Base-by-base conservation (phyloP, 2,329 filamentous ascomycete genomes). In the Pleurostoma richardsiae region DNA sequence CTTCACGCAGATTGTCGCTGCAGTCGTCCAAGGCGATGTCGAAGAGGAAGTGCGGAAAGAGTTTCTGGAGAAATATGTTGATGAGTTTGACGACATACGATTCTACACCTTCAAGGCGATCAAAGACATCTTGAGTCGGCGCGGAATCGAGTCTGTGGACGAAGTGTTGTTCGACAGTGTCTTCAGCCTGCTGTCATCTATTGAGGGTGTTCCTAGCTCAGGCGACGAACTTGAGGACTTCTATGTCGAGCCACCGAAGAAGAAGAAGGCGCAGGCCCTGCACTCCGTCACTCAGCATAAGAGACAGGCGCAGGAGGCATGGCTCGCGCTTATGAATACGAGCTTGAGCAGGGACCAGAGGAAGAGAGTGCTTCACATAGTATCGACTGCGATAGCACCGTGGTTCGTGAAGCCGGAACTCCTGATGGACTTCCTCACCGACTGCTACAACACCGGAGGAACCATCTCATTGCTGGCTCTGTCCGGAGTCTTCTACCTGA, bases 351-450 rank as follows among this genome's bases (percentile, higher is more conserved):
- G 84, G 52, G 79, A 86, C 11, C 86, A 95, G 62, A 84, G 88
- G 44, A 97, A 97, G 64, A 73, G 74, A 42, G 76, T 96, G 3
- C 75, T 99, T 42, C 78, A 81, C 50, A 78, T 86, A 51, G 85
- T 95, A 68, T 83, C 88, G 2, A 80, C 80, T 39, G 83, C 83
- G 31, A 89, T 96, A 56, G 86, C 88, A 28, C 91, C 92, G 1
- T 95, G 90, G 88, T 96, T 97, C 67, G 79, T 76, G 42, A 88
- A 90, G 51, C 86, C 90, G 2, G 92, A 97, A 60, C 76, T 95
- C 39, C 77, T 99, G 31, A 90, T 96, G 76, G 94, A 99, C 70
- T 99, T 97, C 66, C 71, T 99, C 46, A 96, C 90, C n/a, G 89
- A 94, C 68, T 95, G 85, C 30, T 97, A 95, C 70, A 79, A 96